Conservation (phyloP, 441 rosid species). For the Eutrema salsugineum region DNA sequence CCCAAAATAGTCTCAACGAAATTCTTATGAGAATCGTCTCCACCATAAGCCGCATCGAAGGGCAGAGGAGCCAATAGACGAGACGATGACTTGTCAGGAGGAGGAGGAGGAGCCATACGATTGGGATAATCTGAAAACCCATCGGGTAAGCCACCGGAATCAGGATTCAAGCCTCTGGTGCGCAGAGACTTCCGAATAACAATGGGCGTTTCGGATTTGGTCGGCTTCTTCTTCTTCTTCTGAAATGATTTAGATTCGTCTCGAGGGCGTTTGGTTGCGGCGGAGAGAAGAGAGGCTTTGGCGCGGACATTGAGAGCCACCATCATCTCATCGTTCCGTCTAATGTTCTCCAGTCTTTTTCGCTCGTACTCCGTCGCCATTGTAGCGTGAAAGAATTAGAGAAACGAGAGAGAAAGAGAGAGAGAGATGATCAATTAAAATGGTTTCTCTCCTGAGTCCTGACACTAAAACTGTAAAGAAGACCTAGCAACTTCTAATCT, state of each 20-base stretch:
- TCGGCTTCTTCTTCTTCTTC: conserved; percentile 43
- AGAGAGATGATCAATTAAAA: neutral
- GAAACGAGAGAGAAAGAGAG: neutral
- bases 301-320: conserved; percentile 63
- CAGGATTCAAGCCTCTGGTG: conserved; percentile 67
- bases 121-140: conserved; percentile 20
- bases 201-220: conserved; percentile 40
- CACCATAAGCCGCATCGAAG: conserved; percentile 46
- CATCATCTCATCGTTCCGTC: conserved; percentile 65
- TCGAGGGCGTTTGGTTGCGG: conserved; percentile 51
- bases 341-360: conserved; percentile 68
- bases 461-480: neutral
- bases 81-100: conserved; percentile 20
- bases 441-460: neutral
- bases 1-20: conserved; percentile 37
- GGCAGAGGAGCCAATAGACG: conserved; percentile 45
- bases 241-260: conserved; percentile 40
- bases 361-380: conserved; percentile 91
- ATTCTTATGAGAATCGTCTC: conserved; percentile 31
- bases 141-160: conserved; percentile 38
- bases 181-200: conserved; percentile 68
- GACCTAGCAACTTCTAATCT: neutral
- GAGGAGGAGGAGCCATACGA: neutral
- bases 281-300: conserved; percentile 53
- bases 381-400: neutral